These are phyloP conservation scores for Mortierella alpina DNA, from an alignment of 192 early-diverging fungal genomes.

Conservation along the genomic window DNA sequence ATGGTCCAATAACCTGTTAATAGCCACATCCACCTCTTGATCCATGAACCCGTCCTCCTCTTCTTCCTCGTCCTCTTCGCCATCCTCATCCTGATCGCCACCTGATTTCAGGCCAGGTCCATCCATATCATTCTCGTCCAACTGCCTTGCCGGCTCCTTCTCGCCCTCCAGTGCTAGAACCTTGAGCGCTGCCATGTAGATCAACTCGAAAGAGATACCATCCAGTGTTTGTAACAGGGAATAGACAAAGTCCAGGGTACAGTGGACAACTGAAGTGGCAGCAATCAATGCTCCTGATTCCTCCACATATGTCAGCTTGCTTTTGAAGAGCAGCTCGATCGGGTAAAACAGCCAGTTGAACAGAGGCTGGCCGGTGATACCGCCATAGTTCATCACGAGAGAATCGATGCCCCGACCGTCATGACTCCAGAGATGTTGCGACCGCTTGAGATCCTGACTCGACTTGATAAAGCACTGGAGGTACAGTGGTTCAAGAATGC, in stretches of 20 bases:
- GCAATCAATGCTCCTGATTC: slow-evolving; percentile 48
- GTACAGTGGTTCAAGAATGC: slow-evolving; percentile 40
- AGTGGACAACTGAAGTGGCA: slow-evolving; percentile 35
- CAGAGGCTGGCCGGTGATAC: slow-evolving; percentile 41
- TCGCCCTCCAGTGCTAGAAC: slow-evolving; percentile 38
- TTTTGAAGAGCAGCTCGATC: slow-evolving; percentile 40
- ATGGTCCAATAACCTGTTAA: slow-evolving; percentile 42
- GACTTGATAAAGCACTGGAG: slow-evolving; percentile 40
- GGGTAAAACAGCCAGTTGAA: slow-evolving; percentile 53
- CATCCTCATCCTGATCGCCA: neutral
- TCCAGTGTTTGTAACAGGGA: slow-evolving; percentile 48
- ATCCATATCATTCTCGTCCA: slow-evolving; percentile 19
- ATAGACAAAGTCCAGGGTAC: slow-evolving; percentile 42
- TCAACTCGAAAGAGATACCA: slow-evolving; percentile 45
- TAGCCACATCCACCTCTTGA: slow-evolving; percentile 27
- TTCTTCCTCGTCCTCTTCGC: slow-evolving; percentile 19
- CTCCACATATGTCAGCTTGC: slow-evolving; percentile 45
- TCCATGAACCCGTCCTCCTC: slow-evolving; percentile 52
- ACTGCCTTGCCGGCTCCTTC: slow-evolving; percentile 17
- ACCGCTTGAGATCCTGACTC: slow-evolving; percentile 21
- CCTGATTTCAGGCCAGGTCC: too few relatives aligned
- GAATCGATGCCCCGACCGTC: slow-evolving; percentile 43
- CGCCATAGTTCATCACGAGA: slow-evolving; percentile 38
- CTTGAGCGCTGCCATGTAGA: slow-evolving; percentile 45
- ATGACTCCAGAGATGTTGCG: slow-evolving; percentile 35